A percentile compares a stretch with the other conserved stretches of the same genome.
Conservation (phyloP, 129 eudicot species). For the Apium graveolens region DNA sequence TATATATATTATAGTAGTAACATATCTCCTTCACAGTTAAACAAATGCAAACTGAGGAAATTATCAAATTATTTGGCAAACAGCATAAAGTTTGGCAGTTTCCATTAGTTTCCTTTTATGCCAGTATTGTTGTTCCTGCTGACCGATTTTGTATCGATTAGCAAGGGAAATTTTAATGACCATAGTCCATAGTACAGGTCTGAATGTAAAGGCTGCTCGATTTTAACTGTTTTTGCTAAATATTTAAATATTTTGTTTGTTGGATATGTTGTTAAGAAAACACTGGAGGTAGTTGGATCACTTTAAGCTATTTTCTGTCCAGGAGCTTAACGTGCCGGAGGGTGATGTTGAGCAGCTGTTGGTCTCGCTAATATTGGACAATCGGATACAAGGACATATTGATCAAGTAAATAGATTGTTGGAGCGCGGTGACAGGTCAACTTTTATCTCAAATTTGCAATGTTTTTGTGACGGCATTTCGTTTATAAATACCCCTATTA, state of each 20-base stretch:
- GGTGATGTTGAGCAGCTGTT: constrained; percentile 82
- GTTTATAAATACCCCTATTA: neutral
- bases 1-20: too few relatives aligned
- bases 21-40: neutral
- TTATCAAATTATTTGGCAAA: neutral
- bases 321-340: constrained; percentile 99
- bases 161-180: neutral
- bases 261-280: neutral
- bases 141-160: neutral
- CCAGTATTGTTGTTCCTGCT: neutral
- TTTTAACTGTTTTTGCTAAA: neutral
- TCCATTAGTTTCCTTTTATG: neutral
- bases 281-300: neutral
- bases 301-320: constrained; percentile 16
- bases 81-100: neutral
- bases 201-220: neutral
- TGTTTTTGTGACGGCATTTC: too few relatives aligned
- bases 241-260: too few relatives aligned
- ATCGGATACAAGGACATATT: constrained; percentile 88
- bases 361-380: constrained; percentile 88
- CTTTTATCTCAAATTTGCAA: neutral
- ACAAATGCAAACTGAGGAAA: neutral
- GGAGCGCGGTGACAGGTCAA: constrained; percentile 93
- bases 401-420: constrained; percentile 94
- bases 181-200: neutral